phyloP scores from a whole-genome alignment of 2,329 filamentous ascomycete species.

The Epichloe bromicola region DNA sequence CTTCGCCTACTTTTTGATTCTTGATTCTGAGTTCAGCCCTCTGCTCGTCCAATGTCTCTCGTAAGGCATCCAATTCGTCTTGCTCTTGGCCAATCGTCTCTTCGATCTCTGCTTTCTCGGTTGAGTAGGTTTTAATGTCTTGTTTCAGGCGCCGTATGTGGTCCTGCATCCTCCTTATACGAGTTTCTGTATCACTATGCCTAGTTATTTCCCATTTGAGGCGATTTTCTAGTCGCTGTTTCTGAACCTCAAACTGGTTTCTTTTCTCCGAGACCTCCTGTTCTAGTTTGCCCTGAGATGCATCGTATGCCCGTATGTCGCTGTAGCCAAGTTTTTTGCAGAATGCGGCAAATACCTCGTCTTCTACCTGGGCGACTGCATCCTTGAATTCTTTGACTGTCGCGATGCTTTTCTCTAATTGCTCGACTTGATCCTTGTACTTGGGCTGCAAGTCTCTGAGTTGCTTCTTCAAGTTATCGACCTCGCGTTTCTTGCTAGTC shows the following conservation, averaged over 20 bases:
- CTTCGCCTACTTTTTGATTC: conserved; percentile 63
- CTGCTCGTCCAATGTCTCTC: conserved; percentile 56
- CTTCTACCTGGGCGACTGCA: conserved; percentile 70
- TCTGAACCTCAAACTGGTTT: conserved; percentile 75
- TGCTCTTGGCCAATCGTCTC: conserved; percentile 58
- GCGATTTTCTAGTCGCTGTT: conserved; percentile 54
- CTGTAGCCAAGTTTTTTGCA: conserved; percentile 77
- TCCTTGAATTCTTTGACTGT: conserved; percentile 40
- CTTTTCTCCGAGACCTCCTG: conserved; percentile 82
- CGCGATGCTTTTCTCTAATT: conserved; percentile 45
- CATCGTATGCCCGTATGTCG: conserved; percentile 86
- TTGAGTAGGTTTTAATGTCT: conserved; percentile 56
- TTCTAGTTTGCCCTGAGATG: conserved; percentile 82
- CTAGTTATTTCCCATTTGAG: conserved; percentile 44
- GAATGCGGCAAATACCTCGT: conserved; percentile 75
- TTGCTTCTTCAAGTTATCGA: conserved; percentile 59
- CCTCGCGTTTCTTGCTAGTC: conserved; percentile 69
- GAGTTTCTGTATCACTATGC: conserved; percentile 45
- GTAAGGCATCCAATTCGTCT: conserved; percentile 64
- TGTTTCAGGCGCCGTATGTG: conserved; percentile 54
- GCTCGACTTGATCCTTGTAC: conserved; percentile 56
- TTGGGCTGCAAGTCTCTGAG: conserved; percentile 67
- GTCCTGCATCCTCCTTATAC: conserved; percentile 56
- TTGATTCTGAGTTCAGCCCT: conserved; percentile 56
- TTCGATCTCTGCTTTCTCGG: conserved; percentile 62